phyloP scores from a whole-genome alignment of 164 flowering plant genomes.

The Vitis rupestris region DNA sequence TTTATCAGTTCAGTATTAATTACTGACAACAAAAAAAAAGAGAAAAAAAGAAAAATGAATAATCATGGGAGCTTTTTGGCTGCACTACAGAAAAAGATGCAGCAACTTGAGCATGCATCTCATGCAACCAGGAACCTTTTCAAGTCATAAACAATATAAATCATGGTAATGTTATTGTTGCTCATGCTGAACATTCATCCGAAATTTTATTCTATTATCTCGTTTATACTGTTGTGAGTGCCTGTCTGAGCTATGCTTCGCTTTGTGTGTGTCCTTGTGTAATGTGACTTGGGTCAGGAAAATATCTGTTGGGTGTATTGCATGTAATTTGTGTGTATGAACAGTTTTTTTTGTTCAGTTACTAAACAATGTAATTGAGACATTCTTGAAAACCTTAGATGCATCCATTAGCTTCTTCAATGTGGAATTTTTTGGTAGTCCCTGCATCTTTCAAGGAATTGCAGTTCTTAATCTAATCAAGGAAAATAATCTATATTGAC shows the following conservation, averaged over 20 bases:
- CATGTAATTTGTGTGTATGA: not conserved
- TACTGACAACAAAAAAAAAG: too few relatives aligned
- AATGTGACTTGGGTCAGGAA: not conserved
- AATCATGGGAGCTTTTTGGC: too few relatives aligned
- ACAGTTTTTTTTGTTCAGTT: not conserved
- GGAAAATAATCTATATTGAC: not conserved
- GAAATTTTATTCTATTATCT: not conserved
- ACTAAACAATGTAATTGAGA: not conserved
- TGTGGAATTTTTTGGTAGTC: not conserved
- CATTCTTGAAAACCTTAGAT: not conserved
- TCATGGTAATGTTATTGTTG: too few relatives aligned
- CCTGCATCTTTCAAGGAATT: too few relatives aligned
- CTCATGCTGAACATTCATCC: too few relatives aligned
- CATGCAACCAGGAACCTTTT: too few relatives aligned
- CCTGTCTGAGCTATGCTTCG: not conserved
- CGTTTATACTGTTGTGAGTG: not conserved
- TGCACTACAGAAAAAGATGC: too few relatives aligned
- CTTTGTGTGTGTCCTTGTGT: not conserved
- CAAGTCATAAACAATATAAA: too few relatives aligned
- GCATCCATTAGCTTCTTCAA: not conserved
- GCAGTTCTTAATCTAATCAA: not conserved
- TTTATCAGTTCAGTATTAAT: too few relatives aligned
- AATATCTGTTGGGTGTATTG: not conserved
- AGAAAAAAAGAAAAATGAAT: too few relatives aligned
- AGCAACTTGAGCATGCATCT: too few relatives aligned